Evolutionary conservation across 2,329 filamentous ascomycete species (phyloP).

Genomic region (Elsinoe ampelina): DNA sequence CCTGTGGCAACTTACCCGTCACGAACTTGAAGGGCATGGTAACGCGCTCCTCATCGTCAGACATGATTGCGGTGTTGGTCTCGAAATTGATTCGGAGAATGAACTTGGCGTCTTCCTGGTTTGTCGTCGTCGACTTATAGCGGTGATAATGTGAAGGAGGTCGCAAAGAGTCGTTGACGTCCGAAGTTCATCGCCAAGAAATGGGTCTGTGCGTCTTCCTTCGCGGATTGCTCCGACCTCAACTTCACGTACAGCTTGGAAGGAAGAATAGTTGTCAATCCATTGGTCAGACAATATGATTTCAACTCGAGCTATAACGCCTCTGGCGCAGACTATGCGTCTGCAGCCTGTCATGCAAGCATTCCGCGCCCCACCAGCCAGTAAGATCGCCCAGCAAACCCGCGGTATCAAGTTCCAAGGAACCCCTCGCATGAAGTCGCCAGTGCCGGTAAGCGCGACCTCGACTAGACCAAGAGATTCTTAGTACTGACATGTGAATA

Average conservation of each 20-base stretch:
- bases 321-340: constrained; percentile 25
- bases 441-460: constrained; percentile 26
- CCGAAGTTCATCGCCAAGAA: constrained; percentile 8
- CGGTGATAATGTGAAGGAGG: neutral
- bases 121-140: neutral
- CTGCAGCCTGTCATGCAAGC: constrained; percentile 14
- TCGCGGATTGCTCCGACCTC: constrained; percentile 3
- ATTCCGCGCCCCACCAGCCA: constrained; percentile 13
- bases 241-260: neutral
- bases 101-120: constrained; percentile 13
- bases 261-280: neutral
- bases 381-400: constrained; percentile 21
- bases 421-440: constrained; percentile 23
- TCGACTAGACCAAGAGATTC: neutral
- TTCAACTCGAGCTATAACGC: constrained; percentile 6
- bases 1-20: constrained; percentile 61
- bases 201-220: neutral
- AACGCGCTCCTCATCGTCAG: constrained; percentile 77
- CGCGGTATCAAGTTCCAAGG: constrained; percentile 25
- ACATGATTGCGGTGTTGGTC: constrained; percentile 59
- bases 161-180: constrained; percentile 5
- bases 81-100: constrained; percentile 13
- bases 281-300: neutral
- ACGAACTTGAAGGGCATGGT: constrained; percentile 99
- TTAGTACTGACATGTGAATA: constrained; percentile 36